Conservation (phyloP, 768 basidiomycete species). For the Phanerochaete carnosa region DNA sequence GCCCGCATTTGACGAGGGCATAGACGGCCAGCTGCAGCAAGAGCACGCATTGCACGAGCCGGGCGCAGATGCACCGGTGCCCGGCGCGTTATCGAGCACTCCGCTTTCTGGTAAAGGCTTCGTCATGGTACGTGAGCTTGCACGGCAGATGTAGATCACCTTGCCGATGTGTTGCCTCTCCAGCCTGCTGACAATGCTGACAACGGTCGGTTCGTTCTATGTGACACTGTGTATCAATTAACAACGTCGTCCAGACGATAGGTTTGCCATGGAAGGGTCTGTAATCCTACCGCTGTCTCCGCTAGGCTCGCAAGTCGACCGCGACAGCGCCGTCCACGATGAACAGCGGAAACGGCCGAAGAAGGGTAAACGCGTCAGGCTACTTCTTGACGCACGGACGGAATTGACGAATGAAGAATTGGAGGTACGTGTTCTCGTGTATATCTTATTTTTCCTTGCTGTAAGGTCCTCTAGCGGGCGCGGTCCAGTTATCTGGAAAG, state of each 20-base stretch:
- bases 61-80: not conserved
- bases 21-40: not conserved
- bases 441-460: not conserved
- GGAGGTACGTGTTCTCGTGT: slow-evolving; percentile 43
- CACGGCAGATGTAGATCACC: not conserved
- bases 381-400: slow-evolving; percentile 68
- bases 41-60: not conserved
- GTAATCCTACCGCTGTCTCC: slow-evolving; percentile 22
- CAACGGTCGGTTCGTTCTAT: not conserved
- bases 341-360: slow-evolving; percentile 7
- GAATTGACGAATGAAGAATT: slow-evolving; percentile 84
- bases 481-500: slow-evolving; percentile 64
- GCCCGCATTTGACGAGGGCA: not conserved
- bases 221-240: not conserved
- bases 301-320: slow-evolving; percentile 13
- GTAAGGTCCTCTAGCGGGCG: slow-evolving; percentile 40
- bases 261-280: slow-evolving; percentile 12
- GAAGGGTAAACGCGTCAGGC: slow-evolving; percentile 50
- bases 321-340: not conserved
- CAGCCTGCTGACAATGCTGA: not conserved
- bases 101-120: not conserved
- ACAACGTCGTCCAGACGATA: not conserved
- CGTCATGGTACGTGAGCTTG: not conserved
- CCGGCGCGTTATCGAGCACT: not conserved
- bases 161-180: not conserved